Base-by-base conservation (phyloP, 257 asterid species). In the Misopates orontium region DNA sequence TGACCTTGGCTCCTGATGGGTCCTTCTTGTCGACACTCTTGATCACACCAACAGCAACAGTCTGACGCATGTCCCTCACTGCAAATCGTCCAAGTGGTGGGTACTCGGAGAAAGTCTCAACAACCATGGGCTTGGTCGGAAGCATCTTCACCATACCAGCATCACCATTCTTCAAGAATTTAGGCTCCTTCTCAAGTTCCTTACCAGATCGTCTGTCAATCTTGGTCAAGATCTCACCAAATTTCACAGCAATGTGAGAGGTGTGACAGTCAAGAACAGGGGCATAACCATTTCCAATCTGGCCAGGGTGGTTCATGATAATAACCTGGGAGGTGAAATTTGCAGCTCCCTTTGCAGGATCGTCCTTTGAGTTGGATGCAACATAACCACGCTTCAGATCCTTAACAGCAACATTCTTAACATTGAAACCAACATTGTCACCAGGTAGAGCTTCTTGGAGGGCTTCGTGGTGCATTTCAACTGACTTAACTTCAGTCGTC, bases 401-500 rank as follows among this genome's bases (percentile, higher is more conserved):
- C 82, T 85, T 88, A 0, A 88, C 96, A 10, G 95, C 91, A 71
- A 88, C 95, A 18, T 85, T 87, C 89, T 87, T 87, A 21, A 87
- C 95, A 5, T 87, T 87, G 79, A 87, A 87, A 1, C 96, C 96
- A 18, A 88, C 96, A 63, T 85, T 88, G 67, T 88, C 96, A 55
- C 96, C 96, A 0, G 94, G 96, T 5, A 88, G 91, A 41, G 96
- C 96, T 70, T 87, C 95, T 13, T 14, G 84, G 55, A 87, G 71
- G 19, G 93, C 76, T 49, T 87, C 93, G 4, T 87, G 95, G 66
- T 87, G 95, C 93, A 84, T 87, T 84, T 85, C 96, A 47, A 88
- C 96, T 0, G 96, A 88, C 90, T 88, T 88, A 8, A 85, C 92
- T 51, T 87, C 92, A 73, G 95, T 87, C 9, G 91, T 87, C 80